phyloP scores from a whole-genome alignment of 148 eudicot species.

The Camellia granthamiana region DNA sequence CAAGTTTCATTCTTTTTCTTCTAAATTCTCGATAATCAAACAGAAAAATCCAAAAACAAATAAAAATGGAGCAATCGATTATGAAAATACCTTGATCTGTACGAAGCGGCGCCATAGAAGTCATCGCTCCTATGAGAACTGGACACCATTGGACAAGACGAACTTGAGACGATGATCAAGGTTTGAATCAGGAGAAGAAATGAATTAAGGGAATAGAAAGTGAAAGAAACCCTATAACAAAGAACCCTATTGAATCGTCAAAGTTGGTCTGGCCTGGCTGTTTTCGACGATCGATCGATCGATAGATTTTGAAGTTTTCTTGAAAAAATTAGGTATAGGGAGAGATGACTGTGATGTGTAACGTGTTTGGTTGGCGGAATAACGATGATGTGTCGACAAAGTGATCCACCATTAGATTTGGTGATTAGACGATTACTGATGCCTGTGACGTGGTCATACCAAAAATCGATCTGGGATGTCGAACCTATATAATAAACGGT shows the following conservation, averaged over 20 bases:
- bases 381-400: neutral
- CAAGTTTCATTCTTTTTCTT: neutral
- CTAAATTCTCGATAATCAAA: neutral
- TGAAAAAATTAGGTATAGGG: neutral
- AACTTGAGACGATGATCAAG: neutral
- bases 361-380: neutral
- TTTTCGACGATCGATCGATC: neutral
- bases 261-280: neutral
- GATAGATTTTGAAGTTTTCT: neutral
- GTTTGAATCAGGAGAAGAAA: neutral
- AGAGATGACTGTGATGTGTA: neutral
- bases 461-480: too few species aligned
- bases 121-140: constrained; percentile 27
- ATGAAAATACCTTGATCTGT: constrained; percentile 51
- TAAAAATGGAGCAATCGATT: neutral
- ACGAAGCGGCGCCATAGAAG: constrained; percentile 43
- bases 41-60: neutral
- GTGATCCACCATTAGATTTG: neutral
- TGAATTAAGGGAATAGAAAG: neutral
- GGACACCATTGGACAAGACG: constrained; percentile 31
- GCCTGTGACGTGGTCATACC: too few species aligned
- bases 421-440: neutral
- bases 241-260: neutral
- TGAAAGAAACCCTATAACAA: neutral
- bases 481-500: too few species aligned